These are phyloP conservation scores for Fusarium pseudoanthophilum DNA, from an alignment of 2,329 filamentous ascomycete genomes.

Conservation along the genomic window DNA sequence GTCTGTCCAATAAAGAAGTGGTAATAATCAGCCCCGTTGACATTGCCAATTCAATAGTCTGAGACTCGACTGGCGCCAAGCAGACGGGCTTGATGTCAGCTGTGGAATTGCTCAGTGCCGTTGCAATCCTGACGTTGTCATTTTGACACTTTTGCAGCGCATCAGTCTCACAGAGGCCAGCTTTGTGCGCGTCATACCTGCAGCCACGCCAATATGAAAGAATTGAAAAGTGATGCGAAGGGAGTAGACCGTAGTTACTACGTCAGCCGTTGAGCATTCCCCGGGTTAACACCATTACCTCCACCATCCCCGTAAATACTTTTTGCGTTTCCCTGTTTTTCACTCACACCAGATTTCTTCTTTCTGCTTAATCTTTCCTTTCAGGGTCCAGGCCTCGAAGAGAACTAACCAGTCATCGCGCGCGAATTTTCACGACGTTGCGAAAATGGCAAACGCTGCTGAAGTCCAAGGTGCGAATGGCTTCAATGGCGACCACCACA, in stretches of 20 bases:
- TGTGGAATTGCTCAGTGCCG: background rate
- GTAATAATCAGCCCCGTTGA: background rate
- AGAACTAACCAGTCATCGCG: background rate
- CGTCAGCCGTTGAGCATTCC: constrained; percentile 4
- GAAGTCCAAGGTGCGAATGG: background rate
- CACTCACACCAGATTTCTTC: background rate
- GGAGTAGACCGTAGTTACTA: background rate
- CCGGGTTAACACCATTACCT: background rate
- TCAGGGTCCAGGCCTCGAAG: background rate
- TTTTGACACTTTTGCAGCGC: background rate
- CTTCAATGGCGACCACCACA: background rate
- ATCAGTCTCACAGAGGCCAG: constrained; percentile 2
- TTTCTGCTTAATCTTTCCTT: background rate
- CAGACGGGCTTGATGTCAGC: background rate
- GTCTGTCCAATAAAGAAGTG: background rate
- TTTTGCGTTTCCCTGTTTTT: constrained; percentile 12
- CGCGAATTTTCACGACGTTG: too few relatives aligned
- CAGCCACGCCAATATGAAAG: constrained; percentile 10
- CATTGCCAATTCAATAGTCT: background rate
- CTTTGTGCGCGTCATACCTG: constrained; percentile 20
- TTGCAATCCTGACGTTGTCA: constrained; percentile 4
- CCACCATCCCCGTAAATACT: background rate
- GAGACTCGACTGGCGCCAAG: constrained; percentile 9
- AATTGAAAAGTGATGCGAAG: background rate
- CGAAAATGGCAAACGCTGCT: constrained; percentile 14